Evolutionary conservation across 768 basidiomycete genomes (phyloP).

Genomic region (Auriscalpium microsporum): DNA sequence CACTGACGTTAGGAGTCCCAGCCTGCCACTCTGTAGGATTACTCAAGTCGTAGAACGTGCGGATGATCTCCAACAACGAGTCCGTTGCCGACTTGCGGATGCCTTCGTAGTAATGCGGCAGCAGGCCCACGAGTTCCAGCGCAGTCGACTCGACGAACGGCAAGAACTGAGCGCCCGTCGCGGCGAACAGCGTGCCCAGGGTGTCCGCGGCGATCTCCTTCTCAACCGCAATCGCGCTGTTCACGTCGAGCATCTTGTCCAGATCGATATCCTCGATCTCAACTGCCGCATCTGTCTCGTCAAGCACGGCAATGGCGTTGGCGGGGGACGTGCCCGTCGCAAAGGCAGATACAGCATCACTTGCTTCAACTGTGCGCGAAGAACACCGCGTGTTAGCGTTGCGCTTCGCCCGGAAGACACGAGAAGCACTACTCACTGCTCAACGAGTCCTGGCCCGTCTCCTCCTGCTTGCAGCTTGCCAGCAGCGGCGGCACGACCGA

Average conservation of each 20-base stretch:
- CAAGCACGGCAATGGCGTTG: constrained; percentile 57
- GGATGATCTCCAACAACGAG: constrained; percentile 79
- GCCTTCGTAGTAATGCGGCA: constrained; percentile 94
- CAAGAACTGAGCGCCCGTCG: constrained; percentile 78
- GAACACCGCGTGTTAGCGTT: not conserved
- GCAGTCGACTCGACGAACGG: constrained; percentile 82
- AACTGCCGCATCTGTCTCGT: constrained; percentile 51
- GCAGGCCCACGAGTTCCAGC: constrained; percentile 66
- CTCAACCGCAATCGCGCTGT: constrained; percentile 94
- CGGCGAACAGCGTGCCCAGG: constrained; percentile 81
- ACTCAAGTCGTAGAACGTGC: constrained; percentile 86
- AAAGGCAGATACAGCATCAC: constrained; percentile 53
- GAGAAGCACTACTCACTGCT: not conserved
- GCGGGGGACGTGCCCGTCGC: constrained; percentile 67
- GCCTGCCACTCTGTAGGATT: constrained; percentile 78
- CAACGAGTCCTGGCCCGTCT: constrained; percentile 58
- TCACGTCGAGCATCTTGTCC: constrained; percentile 85
- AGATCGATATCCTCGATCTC: constrained; percentile 72
- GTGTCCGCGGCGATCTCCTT: constrained; percentile 99
- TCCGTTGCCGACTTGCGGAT: constrained; percentile 91
- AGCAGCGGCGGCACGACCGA: constrained; percentile 83
- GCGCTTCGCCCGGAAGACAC: too few species aligned
- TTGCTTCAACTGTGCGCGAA: constrained; percentile 34
- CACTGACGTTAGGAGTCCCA: constrained; percentile 59
- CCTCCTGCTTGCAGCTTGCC: constrained; percentile 72